Evolutionary conservation across 208 protist species (phyloP), one percentile per base, ranked within the genome.

Genomic region (Leishmania guyanensis): DNA sequence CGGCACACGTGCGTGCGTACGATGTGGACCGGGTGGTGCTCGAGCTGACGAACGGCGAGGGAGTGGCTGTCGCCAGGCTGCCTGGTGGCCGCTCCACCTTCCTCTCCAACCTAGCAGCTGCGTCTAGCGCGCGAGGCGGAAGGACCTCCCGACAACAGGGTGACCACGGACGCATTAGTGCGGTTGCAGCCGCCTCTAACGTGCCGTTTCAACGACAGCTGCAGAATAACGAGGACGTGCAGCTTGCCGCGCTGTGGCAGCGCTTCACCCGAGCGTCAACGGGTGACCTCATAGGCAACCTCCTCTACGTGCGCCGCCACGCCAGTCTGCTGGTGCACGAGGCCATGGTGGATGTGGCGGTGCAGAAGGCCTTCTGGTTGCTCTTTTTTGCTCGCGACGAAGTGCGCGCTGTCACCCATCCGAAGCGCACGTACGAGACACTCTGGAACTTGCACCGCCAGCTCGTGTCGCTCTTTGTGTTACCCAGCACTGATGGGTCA

Each of bases 321-420:
- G 76, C 89, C 20, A 51, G 54, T 16, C 53, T 43, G 43, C 65
- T 94, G 22, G 36, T 89, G 65, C 58, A 56, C 39, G 81, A 90
- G n/a, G 84, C 95, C 0, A 65, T 80, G 26, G 36, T 54, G 8
- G 94, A 97, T 78, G 3, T 95, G 48, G 69, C 88, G 3, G 69
- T 82, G 17, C 91, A 95, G 74, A 87, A 76, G 22, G 91, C 89
- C 14, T 89, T 97, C 51, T 82, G 91, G 78, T 68, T 97, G 76
- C 88, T 95, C 33, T 95, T 97, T 75, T 96, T 95, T 77, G 62
- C 90, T 2, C 87, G 90, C n/a, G 91, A 94, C 80, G 94, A 97
- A 62, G 92, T 97, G 60, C 83, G 92, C 14, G 91, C 92, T 29
- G 76, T 97, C 33, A 96, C 94, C 5, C 53, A 89, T 54, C 93